phyloP scores from a whole-genome alignment of 768 basidiomycete genomes.

The Lactarius quietus region DNA sequence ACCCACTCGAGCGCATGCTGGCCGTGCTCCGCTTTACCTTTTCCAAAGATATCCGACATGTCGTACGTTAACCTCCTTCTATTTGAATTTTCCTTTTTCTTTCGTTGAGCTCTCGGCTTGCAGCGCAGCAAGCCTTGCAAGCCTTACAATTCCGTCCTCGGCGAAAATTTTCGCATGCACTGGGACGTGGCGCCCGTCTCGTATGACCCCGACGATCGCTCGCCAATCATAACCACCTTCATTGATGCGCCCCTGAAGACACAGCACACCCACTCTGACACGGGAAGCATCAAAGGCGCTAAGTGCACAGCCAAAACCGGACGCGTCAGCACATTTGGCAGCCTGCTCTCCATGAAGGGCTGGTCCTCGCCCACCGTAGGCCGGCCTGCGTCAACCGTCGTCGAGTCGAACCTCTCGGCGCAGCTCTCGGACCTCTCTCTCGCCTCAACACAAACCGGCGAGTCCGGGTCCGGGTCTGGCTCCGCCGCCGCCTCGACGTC shows the following conservation, averaged over 20 bases:
- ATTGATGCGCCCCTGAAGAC: constrained; percentile 29
- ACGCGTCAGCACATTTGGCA: constrained; percentile 55
- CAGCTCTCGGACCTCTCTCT: constrained; percentile 62
- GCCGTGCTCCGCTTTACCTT: constrained; percentile 84
- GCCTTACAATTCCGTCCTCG: constrained; percentile 84
- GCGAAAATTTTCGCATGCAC: constrained; percentile 85
- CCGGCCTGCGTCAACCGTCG: constrained; percentile 37
- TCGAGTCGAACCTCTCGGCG: constrained; percentile 46
- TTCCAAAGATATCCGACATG: constrained; percentile 91
- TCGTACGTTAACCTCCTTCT: constrained; percentile 48
- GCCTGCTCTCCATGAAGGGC: constrained; percentile 44
- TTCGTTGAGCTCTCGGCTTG: neutral
- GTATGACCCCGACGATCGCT: constrained; percentile 46
- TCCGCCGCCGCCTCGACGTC: constrained; percentile 7
- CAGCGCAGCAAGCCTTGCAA: constrained; percentile 93
- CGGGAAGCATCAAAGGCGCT: constrained; percentile 45
- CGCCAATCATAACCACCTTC: constrained; percentile 45
- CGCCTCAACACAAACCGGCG: constrained; percentile 34
- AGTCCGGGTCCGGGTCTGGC: constrained; percentile 14
- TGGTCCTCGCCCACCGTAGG: constrained; percentile 40
- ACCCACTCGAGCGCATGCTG: constrained; percentile 95
- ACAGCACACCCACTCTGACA: constrained; percentile 40
- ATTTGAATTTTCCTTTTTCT: neutral
- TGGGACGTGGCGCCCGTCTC: constrained; percentile 73
- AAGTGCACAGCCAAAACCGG: constrained; percentile 51